Evolutionary conservation across 768 basidiomycete species (phyloP).

Genomic region (Amylocystis lapponica): DNA sequence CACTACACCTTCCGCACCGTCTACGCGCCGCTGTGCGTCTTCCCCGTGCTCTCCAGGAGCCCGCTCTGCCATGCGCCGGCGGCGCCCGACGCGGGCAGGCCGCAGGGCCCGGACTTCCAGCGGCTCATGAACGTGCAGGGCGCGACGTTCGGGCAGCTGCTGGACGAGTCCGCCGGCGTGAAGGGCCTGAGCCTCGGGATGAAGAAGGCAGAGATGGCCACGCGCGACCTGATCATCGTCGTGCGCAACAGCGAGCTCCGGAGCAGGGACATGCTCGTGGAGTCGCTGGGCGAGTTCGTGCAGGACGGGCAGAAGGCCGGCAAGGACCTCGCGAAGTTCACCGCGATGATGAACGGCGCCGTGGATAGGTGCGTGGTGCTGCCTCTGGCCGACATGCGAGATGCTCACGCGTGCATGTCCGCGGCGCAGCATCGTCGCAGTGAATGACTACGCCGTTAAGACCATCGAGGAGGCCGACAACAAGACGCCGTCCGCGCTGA

Average conservation of each 20-base stretch:
- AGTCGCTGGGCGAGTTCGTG: conserved; percentile 48
- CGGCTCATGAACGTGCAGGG: conserved; percentile 54
- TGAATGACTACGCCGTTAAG: conserved; percentile 65
- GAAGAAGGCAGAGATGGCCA: conserved; percentile 75
- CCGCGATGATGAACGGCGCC: conserved; percentile 63
- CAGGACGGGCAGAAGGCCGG: conserved; percentile 56
- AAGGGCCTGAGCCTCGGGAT: conserved; percentile 60
- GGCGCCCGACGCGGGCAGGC: conserved; percentile 10
- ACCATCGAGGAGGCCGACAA: conserved; percentile 39
- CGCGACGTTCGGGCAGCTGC: conserved; percentile 54
- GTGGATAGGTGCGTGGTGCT: conserved; percentile 58
- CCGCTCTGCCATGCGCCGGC: conserved; percentile 34
- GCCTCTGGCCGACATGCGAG: neutral
- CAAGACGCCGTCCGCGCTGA: conserved; percentile 22
- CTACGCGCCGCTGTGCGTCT: conserved; percentile 52
- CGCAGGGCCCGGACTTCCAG: conserved; percentile 56
- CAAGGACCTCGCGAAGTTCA: conserved; percentile 53
- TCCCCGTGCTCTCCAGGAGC: conserved; percentile 53
- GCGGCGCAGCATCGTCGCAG: conserved; percentile 63
- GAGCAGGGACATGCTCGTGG: conserved; percentile 51
- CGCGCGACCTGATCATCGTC: conserved; percentile 56
- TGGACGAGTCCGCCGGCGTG: conserved; percentile 53
- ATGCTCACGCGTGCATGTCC: neutral
- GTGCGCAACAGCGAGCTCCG: conserved; percentile 59
- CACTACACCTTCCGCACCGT: conserved; percentile 39